Base-by-base conservation (phyloP, 2,329 filamentous ascomycete species). In the Ceratocystis lukuohia region DNA sequence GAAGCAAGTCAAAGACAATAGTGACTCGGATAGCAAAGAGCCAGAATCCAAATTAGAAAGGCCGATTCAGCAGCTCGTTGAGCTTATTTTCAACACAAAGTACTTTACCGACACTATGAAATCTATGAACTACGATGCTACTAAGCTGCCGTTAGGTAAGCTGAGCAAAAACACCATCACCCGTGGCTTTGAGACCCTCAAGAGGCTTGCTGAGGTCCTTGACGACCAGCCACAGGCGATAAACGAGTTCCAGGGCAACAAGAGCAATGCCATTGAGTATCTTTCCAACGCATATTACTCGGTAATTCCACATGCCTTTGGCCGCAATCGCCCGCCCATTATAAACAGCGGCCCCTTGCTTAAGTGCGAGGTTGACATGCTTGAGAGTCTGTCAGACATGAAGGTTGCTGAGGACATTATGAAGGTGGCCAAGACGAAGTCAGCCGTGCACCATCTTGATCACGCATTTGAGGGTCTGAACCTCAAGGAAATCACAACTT, bases 321-420 rank as follows among this genome's bases (percentile, higher is more conserved):
- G 90, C 7, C 86, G 89, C 41, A 82, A 83, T 57, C 80, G 86
- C 0, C 89, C 90, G 0, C 88, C 88, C 0, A 72, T 92, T 70
- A 88, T 96, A 71, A 73, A 74, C 44, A 77, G 76, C 48, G 72
- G 82, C 22, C 70, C 70, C 1, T 75, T 81, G 70, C 80, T 96
- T 71, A 91, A 92, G 76, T 81, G 77, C 71, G 91, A 96, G 75
- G 82, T 93, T 70, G 87, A 89, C 57, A 80, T 95, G 70, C 82
- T 96, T 0, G 89, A 95, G 71, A 88, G 85, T 68, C 77, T 96
- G 73, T 87, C 85, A 1, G 89, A 94, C 71, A 93, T 96, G 88
- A 91, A 92, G 75, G 87, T 89, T 68, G 86, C 89, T 1, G 83
- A 85, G 25, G 82, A 86, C 30, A 88, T 96, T 72, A 87, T 95